phyloP scores from a whole-genome alignment of 768 basidiomycete species.

The Lactarius trivialis region DNA sequence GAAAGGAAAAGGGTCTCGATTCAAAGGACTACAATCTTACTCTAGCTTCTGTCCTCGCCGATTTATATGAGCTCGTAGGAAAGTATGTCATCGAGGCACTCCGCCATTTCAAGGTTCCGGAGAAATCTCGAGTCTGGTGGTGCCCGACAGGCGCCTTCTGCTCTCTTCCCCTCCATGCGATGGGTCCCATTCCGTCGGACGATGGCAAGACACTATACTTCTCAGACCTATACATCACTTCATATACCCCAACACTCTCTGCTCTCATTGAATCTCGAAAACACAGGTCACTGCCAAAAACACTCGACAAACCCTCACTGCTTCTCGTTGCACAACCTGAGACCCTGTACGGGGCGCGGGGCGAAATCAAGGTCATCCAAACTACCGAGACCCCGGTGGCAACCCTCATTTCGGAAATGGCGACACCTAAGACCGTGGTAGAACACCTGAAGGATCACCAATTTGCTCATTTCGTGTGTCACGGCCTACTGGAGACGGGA shows the following conservation, averaged over 20 bases:
- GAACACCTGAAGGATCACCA: neutral
- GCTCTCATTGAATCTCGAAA: neutral
- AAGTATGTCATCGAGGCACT: too few species aligned
- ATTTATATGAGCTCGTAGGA: neutral
- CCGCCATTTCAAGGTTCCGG: neutral
- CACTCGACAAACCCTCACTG: neutral
- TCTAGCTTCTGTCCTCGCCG: neutral
- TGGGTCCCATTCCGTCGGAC: constrained; percentile 3
- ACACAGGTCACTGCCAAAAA: neutral
- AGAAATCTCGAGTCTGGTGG: neutral
- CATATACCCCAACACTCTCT: too few species aligned
- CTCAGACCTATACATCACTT: neutral
- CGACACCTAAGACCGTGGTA: neutral
- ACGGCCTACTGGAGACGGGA: too few species aligned
- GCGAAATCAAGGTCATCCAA: neutral
- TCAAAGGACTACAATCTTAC: neutral
- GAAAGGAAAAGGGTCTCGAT: neutral
- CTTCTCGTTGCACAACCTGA: constrained; percentile 1
- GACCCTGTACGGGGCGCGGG: neutral
- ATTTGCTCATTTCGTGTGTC: too few species aligned
- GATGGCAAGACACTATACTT: neutral
- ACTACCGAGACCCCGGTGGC: neutral
- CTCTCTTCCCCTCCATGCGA: constrained; percentile 6
- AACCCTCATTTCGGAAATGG: neutral
- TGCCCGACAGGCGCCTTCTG: neutral